phyloP scores from a whole-genome alignment of 2,329 filamentous ascomycete species.

The Curvularia sp. region DNA sequence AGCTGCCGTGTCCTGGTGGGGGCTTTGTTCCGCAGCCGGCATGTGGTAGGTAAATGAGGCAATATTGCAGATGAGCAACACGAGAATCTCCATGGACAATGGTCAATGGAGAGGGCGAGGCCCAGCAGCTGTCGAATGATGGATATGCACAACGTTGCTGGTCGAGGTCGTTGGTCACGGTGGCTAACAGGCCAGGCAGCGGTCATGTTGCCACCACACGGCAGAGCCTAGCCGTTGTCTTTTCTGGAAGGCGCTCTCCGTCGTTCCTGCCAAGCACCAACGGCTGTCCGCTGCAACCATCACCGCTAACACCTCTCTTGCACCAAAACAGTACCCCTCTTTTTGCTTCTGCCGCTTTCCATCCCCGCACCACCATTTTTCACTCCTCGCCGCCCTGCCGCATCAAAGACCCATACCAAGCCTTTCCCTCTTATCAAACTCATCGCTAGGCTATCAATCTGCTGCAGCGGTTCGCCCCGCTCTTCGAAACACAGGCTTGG shows the following conservation, averaged over 20 bases:
- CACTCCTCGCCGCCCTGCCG: not conserved
- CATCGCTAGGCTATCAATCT: slow-evolving; percentile 18
- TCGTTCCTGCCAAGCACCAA: not conserved
- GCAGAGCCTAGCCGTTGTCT: not conserved
- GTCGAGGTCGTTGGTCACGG: not conserved
- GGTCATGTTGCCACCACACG: not conserved
- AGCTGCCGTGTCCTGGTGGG: slow-evolving; percentile 2
- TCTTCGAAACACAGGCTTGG: slow-evolving; percentile 23
- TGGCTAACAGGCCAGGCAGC: not conserved
- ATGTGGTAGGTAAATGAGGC: slow-evolving; percentile 15
- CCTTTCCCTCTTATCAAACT: slow-evolving; percentile 30
- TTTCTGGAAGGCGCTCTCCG: slow-evolving; percentile 2
- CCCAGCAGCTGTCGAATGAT: not conserved
- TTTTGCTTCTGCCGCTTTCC: not conserved
- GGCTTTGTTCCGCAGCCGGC: slow-evolving; percentile 5
- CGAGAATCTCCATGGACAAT: not conserved
- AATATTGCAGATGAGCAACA: slow-evolving; percentile 13
- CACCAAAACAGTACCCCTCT: slow-evolving; percentile 1
- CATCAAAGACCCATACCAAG: slow-evolving; percentile 25
- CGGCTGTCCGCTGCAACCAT: not conserved
- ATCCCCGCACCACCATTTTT: slow-evolving; percentile 1
- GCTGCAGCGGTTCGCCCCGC: slow-evolving; percentile 25
- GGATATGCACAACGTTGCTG: not conserved
- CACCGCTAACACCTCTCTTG: not conserved
- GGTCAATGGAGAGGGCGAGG: not conserved